Conservation (phyloP, 1,284 basidiomycete species). For the Ustilago cynodontis region DNA sequence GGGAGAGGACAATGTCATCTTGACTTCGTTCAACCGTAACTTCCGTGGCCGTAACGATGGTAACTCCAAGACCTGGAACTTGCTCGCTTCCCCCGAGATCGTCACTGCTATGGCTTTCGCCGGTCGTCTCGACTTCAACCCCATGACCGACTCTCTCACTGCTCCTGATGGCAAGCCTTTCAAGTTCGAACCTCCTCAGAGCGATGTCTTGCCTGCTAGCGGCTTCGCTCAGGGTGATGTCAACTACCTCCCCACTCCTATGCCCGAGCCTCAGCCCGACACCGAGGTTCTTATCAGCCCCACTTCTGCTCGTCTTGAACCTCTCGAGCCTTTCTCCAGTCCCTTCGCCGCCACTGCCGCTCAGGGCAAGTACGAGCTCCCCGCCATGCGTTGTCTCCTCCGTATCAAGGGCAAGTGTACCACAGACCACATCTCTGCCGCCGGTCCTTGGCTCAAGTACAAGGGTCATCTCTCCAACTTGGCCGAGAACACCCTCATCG, state of each 20-base stretch:
- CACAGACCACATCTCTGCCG: slow-evolving; percentile 77
- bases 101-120: slow-evolving; percentile 95
- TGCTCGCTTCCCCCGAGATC: slow-evolving; percentile 95
- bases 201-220: slow-evolving; percentile 83
- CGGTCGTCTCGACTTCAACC: slow-evolving; percentile 94
- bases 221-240: slow-evolving; percentile 86
- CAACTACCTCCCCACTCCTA: slow-evolving; percentile 82
- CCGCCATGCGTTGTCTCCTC: slow-evolving; percentile 79
- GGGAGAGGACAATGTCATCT: slow-evolving; percentile 93
- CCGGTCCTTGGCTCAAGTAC: slow-evolving; percentile 89
- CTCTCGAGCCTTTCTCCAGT: slow-evolving; percentile 85
- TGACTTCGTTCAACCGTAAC: slow-evolving; percentile 98
- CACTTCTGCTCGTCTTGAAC: slow-evolving; percentile 77
- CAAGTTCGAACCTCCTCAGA: slow-evolving; percentile 86
- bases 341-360: slow-evolving; percentile 75
- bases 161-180: slow-evolving; percentile 82
- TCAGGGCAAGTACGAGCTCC: slow-evolving; percentile 79
- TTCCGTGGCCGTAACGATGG: slow-evolving; percentile 99
- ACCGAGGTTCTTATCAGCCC: slow-evolving; percentile 79
- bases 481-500: slow-evolving; percentile 84
- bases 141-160: slow-evolving; percentile 83
- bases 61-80: slow-evolving; percentile 95
- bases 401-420: slow-evolving; percentile 96
- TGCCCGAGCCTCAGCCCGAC: slow-evolving; percentile 77
- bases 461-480: slow-evolving; percentile 93